These are phyloP conservation scores for Volvox reticuliferus DNA, from an alignment of 139 green algal genomes.

Conservation along the genomic window DNA sequence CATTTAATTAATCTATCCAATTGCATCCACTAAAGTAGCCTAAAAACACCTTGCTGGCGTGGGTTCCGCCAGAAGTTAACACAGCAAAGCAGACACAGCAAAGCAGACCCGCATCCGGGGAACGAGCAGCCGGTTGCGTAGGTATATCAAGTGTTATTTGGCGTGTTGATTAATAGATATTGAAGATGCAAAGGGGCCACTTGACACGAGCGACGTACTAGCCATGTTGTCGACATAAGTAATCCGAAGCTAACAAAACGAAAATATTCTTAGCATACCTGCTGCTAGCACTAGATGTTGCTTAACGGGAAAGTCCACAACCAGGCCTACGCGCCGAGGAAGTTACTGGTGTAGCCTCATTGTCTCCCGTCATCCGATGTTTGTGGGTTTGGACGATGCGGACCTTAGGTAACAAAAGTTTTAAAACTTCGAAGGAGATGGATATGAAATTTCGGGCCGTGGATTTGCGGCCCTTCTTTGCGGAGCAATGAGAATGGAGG, in stretches of 20 bases:
- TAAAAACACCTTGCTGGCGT: not conserved
- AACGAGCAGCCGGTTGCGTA: not conserved
- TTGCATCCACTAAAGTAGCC: not conserved
- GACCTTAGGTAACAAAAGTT: not conserved
- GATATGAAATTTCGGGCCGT: not conserved
- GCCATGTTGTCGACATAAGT: too few species aligned
- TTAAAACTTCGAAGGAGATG: not conserved
- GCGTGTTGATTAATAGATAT: too few species aligned
- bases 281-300: constrained; percentile 10
- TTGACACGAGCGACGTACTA: too few species aligned
- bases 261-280: not conserved
- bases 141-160: not conserved
- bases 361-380: not conserved
- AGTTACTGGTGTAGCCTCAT: constrained; percentile 13
- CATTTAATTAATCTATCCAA: too few species aligned
- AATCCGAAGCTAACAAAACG: too few species aligned
- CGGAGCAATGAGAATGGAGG: not conserved
- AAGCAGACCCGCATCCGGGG: not conserved
- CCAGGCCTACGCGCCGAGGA: not conserved
- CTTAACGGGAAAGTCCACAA: not conserved
- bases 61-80: not conserved
- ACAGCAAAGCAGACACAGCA: not conserved
- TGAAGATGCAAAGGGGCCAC: too few species aligned
- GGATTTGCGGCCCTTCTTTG: constrained; percentile 9
- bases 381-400: not conserved